phyloP scores from a whole-genome alignment of 768 basidiomycete genomes.

The Lactarius evosmus region DNA sequence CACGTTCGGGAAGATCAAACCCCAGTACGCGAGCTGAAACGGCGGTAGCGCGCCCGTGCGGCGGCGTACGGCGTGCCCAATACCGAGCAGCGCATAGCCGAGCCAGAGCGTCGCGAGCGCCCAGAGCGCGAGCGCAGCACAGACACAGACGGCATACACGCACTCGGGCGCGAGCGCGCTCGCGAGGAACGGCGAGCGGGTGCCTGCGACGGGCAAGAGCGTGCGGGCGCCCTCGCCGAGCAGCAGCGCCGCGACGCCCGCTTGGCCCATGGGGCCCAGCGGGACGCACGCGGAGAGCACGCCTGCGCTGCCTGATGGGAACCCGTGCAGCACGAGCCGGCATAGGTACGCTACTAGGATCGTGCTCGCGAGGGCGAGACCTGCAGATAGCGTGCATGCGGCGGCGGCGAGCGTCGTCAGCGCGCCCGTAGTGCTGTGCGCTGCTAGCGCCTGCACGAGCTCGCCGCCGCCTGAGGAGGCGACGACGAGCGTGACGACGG shows the following conservation, averaged over 20 bases:
- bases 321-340: slow-evolving; percentile 55
- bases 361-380: slow-evolving; percentile 61
- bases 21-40: slow-evolving; percentile 63
- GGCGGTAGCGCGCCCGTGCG: slow-evolving; percentile 39
- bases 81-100: slow-evolving; percentile 50
- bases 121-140: slow-evolving; percentile 55
- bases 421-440: slow-evolving; percentile 42
- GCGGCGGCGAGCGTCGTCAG: slow-evolving; percentile 53
- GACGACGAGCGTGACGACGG: slow-evolving; percentile 71
- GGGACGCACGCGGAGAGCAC: slow-evolving; percentile 69
- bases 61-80: slow-evolving; percentile 43
- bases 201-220: slow-evolving; percentile 38
- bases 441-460: slow-evolving; percentile 46
- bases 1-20: slow-evolving; percentile 69
- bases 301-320: slow-evolving; percentile 41
- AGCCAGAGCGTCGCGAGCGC: slow-evolving; percentile 62
- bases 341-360: slow-evolving; percentile 62
- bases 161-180: slow-evolving; percentile 37
- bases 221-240: slow-evolving; percentile 49
- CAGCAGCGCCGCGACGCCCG: slow-evolving; percentile 53
- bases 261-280: slow-evolving; percentile 69
- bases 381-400: slow-evolving; percentile 52
- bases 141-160: slow-evolving; percentile 47
- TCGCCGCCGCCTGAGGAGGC: slow-evolving; percentile 64
- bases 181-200: slow-evolving; percentile 38